Conservation (phyloP, 305 asterid species). For the Plantago coronopus region DNA sequence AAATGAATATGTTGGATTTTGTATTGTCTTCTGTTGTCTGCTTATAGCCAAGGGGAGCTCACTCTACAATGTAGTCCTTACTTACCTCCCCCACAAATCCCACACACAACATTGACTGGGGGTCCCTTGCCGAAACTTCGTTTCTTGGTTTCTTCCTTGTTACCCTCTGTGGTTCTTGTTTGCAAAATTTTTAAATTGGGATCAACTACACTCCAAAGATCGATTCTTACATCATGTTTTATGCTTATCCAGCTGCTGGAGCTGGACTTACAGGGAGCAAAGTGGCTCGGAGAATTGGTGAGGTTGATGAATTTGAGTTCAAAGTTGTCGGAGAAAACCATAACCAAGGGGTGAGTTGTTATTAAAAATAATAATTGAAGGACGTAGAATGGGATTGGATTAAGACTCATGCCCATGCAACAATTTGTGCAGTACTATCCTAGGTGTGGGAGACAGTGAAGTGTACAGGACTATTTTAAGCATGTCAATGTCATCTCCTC, state of each 20-base stretch:
- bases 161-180: not conserved
- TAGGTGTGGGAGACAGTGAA: too few relatives aligned
- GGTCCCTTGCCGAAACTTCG: too few relatives aligned
- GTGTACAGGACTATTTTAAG: not conserved
- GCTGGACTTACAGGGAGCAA: constrained; percentile 98
- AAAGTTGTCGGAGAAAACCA: constrained; percentile 79
- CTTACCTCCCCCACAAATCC: too few relatives aligned
- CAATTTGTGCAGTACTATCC: not conserved
- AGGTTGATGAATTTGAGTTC: constrained; percentile 92
- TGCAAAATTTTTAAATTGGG: not conserved
- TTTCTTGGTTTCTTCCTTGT: not conserved
- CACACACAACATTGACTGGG: not conserved
- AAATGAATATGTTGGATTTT: constrained; percentile 9
- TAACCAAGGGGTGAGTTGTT: constrained; percentile 82
- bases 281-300: constrained; percentile 95
- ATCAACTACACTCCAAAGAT: not conserved
- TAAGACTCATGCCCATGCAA: constrained; percentile 9
- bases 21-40: constrained; percentile 14
- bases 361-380: not conserved
- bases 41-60: too few relatives aligned
- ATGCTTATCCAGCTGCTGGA: constrained; percentile 79
- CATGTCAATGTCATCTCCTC: constrained; percentile 10
- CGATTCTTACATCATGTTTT: constrained; percentile 22
- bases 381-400: not conserved
- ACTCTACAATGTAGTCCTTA: too few relatives aligned